Conservation (phyloP, 257 asterid genomes). For the Penstemon eatonii region DNA sequence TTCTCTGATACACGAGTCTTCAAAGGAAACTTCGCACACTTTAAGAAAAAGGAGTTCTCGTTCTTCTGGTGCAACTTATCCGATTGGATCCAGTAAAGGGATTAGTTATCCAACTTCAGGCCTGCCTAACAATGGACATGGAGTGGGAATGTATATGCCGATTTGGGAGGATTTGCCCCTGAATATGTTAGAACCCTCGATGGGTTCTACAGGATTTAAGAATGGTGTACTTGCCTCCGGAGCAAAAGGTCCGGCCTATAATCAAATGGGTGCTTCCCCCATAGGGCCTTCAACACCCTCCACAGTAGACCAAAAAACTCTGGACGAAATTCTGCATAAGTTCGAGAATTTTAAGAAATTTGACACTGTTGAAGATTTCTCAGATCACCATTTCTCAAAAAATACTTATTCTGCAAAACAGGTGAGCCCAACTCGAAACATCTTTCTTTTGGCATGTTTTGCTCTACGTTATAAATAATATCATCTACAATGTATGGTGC, state of each 20-base stretch:
- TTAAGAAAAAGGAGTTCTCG: constrained; percentile 34
- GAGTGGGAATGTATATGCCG: constrained; percentile 22
- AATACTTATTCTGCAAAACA: constrained; percentile 37
- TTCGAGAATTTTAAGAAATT: constrained; percentile 57
- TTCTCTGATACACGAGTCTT: constrained; percentile 21
- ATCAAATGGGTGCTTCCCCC: constrained; percentile 31
- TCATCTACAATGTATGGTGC: constrained; percentile 21
- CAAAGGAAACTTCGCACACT: constrained; percentile 24
- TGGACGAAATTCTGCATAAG: constrained; percentile 48
- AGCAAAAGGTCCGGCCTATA: constrained; percentile 29
- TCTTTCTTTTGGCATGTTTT: neutral
- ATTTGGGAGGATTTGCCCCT: constrained; percentile 16
- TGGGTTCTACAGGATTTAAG: constrained; percentile 32
- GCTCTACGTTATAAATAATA: constrained; percentile 8
- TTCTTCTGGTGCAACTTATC: neutral
- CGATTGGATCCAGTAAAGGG: constrained; percentile 2
- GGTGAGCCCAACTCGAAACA: constrained; percentile 35
- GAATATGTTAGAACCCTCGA: constrained; percentile 20
- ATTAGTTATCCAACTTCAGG: constrained; percentile 18
- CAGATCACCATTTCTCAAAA: constrained; percentile 57
- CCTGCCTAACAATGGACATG: constrained; percentile 20
- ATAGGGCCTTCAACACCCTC: constrained; percentile 36
- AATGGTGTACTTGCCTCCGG: constrained; percentile 27
- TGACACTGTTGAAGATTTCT: constrained; percentile 66
- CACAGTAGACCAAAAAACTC: constrained; percentile 32